Base-by-base conservation (phyloP, 2,329 filamentous ascomycete genomes). In the Ceratocystis destructans region DNA sequence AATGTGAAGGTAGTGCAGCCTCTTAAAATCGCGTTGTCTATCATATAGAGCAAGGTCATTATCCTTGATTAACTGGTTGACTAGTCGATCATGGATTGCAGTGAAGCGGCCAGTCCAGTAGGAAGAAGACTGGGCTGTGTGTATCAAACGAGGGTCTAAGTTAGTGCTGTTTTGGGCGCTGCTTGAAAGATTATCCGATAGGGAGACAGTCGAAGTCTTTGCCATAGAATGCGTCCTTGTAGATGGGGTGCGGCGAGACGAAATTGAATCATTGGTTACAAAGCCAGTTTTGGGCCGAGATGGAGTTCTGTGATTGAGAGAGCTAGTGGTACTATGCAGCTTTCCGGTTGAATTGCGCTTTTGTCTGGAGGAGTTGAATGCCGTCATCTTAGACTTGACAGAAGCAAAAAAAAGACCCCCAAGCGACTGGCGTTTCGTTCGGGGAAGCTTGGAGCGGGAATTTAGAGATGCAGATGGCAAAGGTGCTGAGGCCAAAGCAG, bases 21-120 rank as follows among this genome's bases (percentile, higher is more conserved):
- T 63, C 61, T 64, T 64, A 33, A 53, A 66, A 33, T 64, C 64
- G 22, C 61, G 64, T 12, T 59, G 64, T 61, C 61, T 63, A n/a
- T 68, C 64, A 53, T 68, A 68, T 25, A 68, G 41, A 44, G 61
- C 67, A 44, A 68, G 61, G 28, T 64, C 61, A 37, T 68, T 48
- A 20, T 68, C 45, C 31, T 68, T 61, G 55, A 68, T 66, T 28
- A 68, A 31, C 64, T 68, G 64, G 20, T 28, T 77, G 41, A 66
- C 67, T 31, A 66, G 50, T 17, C 48, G 78, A 73, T 87, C 84
- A 63, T 81, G 77, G 0, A 86, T 73, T 1, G 82, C 75, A 63
- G 79, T 75, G 71, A 87, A 86, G 48, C 85, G 82, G 20, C 85
- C 85, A 10, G 79, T 76, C 85, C 85, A 88, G 72, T 85, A 87